A percentile compares a stretch with the other conserved stretches of the same genome.
Evolutionary conservation across 1,139 yeast genomes (phyloP).

Genomic region (Blastobotrys malaysiensis): DNA sequence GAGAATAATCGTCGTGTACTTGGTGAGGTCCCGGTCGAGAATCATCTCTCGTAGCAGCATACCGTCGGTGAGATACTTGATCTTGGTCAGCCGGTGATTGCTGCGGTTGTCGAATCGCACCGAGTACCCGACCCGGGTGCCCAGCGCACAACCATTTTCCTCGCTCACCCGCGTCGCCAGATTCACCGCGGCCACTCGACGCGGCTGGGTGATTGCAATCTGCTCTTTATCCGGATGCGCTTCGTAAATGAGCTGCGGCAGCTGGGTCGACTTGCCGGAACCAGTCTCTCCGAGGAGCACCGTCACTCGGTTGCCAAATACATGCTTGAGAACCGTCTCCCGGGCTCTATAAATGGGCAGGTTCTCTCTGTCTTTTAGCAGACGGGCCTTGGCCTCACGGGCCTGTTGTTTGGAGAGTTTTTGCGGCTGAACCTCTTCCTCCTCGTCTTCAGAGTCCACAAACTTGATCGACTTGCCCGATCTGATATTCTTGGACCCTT

Average conservation of each 20-base stretch:
- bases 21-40: conserved; percentile 59
- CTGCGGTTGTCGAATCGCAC: conserved; percentile 73
- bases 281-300: conserved; percentile 95
- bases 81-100: conserved; percentile 47
- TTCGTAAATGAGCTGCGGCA: conserved; percentile 66
- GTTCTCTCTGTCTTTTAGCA: conserved; percentile 39
- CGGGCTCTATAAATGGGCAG: conserved; percentile 76
- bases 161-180: conserved; percentile 90
- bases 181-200: conserved; percentile 96
- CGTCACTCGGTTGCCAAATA: conserved; percentile 58
- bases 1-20: conserved; percentile 72
- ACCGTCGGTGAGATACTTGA: conserved; percentile 93
- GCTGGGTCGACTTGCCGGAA: conserved; percentile 93
- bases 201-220: conserved; percentile 93
- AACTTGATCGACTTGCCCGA: conserved; percentile 17
- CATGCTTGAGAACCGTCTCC: conserved; percentile 52
- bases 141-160: conserved; percentile 66
- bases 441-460: conserved; percentile 35
- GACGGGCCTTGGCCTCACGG: conserved; percentile 6
- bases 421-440: conserved; percentile 24
- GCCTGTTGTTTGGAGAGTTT: conserved; percentile 9
- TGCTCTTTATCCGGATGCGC: conserved; percentile 40
- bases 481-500: neutral
- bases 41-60: conserved; percentile 89
- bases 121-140: conserved; percentile 84